Evolutionary conservation across 345 rosid species (phyloP).

Genomic region (Pugionium dolabratum): DNA sequence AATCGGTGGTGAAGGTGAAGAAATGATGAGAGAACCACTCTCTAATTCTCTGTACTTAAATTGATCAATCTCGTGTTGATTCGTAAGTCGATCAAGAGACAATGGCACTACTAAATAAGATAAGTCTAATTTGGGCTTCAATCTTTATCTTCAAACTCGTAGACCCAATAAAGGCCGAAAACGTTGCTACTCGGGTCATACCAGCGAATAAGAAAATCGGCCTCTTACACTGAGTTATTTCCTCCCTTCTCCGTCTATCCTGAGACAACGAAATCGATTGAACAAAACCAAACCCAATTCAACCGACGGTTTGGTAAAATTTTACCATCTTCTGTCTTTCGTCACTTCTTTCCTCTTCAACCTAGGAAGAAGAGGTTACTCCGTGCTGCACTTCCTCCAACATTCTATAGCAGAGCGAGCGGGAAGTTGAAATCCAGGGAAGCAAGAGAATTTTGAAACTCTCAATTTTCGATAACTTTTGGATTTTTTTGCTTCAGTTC

Average conservation of each 20-base stretch:
- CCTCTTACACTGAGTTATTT: too few species aligned
- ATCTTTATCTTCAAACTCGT: too few species aligned
- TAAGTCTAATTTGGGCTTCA: too few species aligned
- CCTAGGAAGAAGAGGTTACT: neutral
- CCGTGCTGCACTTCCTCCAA: conserved; percentile 18
- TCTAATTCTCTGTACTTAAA: too few species aligned
- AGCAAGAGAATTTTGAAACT: conserved; percentile 1
- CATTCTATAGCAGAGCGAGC: conserved; percentile 29
- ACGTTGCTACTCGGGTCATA: too few species aligned
- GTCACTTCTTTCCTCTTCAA: conserved; percentile 29
- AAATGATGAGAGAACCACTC: too few species aligned
- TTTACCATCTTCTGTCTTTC: neutral
- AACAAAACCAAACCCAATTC: conserved; percentile 11
- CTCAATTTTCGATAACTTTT: neutral
- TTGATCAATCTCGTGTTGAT: too few species aligned
- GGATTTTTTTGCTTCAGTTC: neutral
- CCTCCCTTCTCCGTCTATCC: conserved; percentile 16
- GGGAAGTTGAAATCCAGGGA: conserved; percentile 22
- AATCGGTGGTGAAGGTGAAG: too few species aligned
- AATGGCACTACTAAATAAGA: too few species aligned
- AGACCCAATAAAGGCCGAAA: too few species aligned
- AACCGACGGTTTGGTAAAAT: conserved; percentile 32
- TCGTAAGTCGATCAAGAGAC: too few species aligned
- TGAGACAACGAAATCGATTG: conserved; percentile 22
- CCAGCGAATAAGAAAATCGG: too few species aligned